Evolutionary conservation across 352 stramenopile species (phyloP), one percentile per base, ranked within the genome.

Genomic region (Detonula confervacea): DNA sequence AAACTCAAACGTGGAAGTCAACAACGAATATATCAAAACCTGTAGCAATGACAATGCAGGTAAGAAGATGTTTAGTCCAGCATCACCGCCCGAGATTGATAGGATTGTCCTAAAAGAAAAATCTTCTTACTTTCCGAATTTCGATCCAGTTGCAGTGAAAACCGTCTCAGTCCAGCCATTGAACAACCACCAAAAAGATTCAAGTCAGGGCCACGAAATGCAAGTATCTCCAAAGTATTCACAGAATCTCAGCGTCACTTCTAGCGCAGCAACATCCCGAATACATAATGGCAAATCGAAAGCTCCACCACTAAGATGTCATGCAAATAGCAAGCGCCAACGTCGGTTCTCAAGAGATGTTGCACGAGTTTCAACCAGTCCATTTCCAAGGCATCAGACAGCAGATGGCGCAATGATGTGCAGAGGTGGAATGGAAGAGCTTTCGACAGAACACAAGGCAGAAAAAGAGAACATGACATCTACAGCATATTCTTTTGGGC

Each of bases 61-160:
- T 63, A 61, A 54, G 63, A 47, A 37, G 25, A 72, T 0, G 16
- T 14, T 5, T 42, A 49, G 63, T 33, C 49, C 37, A 16, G 12
- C 30, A 62, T 72, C 63, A 20, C 63, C 63, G 51, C 63, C 63
- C 22, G 0, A 62, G 63, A 72, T 72, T 42, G 25, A 27, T 27
- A 46, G 52, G 47, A 72, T 49, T 22, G 46, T 56, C 37, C 59
- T 56, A n/a, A 67, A 67, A 42, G 59, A 67, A 66, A 14, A 46
- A 30, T 49, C 33, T 39, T 22, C 46, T 62, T 22, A 44, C 2
- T 39, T n/a, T 37, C 47, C 2, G 1, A 12, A 20, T 62, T 72
- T 72, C 46, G 22, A 61, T 52, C 63, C 63, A 62, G 52, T 72
- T 49, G 63, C 35, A 47, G 16, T 59, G 14, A 42, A 18, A 70